These are phyloP conservation scores for Neurospora sp. DNA, from an alignment of 495 filamentous ascomycete species.

Conservation along the genomic window DNA sequence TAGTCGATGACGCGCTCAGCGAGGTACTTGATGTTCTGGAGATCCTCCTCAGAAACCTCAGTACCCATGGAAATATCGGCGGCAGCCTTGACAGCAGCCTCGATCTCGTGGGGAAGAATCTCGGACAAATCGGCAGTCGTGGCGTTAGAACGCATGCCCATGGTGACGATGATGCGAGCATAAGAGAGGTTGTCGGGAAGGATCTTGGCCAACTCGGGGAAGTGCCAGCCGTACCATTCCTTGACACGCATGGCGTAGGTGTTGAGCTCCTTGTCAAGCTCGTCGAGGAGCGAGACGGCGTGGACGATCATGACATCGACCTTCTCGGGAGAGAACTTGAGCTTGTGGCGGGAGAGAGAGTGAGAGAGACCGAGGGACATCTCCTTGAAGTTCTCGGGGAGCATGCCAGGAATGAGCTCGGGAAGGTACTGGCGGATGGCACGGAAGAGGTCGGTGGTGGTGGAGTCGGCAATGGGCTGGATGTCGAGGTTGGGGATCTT, in stretches of 20 bases:
- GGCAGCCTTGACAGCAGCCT: constrained; percentile 80
- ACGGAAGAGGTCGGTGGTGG: constrained; percentile 80
- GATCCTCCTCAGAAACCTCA: constrained; percentile 81
- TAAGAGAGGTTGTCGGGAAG: constrained; percentile 98
- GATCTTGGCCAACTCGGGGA: constrained; percentile 93
- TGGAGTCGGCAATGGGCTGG: constrained; percentile 75
- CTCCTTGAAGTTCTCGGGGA: constrained; percentile 73
- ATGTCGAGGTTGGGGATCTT: constrained; percentile 83
- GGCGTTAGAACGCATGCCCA: constrained; percentile 78
- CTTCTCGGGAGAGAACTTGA: constrained; percentile 98
- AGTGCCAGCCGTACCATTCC: constrained; percentile 99
- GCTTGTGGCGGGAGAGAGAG: constrained; percentile 93
- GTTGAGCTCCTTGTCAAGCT: constrained; percentile 97
- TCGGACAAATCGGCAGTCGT: constrained; percentile 71
- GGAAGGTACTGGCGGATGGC: constrained; percentile 85
- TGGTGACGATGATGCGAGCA: constrained; percentile 69
- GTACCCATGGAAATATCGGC: constrained; percentile 98
- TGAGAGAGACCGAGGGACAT: constrained; percentile 96
- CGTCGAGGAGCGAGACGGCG: constrained; percentile 86
- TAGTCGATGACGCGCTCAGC: constrained; percentile 89
- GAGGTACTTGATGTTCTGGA: constrained; percentile 80
- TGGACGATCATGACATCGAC: constrained; percentile 99
- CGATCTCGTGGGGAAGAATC: constrained; percentile 93
- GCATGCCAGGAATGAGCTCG: constrained; percentile 82
- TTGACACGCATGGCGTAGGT: constrained; percentile 98